A percentile compares a stretch with the other conserved stretches of the same genome.
Evolutionary conservation across 108 stramenopile genomes (phyloP).

Genomic region (Nannochloropsis salina): DNA sequence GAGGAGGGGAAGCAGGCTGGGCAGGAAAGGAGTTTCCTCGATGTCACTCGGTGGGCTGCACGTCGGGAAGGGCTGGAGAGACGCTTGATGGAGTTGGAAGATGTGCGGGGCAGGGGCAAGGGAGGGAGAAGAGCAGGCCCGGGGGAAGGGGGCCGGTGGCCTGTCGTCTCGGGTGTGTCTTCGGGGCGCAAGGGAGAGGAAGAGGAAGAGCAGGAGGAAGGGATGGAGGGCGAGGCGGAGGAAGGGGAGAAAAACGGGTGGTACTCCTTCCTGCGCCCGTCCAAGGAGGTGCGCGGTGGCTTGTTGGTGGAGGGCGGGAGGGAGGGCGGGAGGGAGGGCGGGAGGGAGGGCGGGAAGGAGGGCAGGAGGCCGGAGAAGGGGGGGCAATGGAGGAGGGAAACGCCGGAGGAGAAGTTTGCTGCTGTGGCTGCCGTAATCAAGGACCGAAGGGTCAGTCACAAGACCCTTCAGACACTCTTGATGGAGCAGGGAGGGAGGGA

Average conservation of each 20-base stretch:
- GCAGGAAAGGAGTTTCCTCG: no score
- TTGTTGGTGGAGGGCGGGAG: not conserved
- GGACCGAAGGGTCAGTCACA: not conserved
- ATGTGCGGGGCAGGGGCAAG: not conserved
- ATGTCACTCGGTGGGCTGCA: no score
- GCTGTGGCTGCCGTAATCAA: not conserved
- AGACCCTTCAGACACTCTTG: not conserved
- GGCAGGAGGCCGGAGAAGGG: not conserved
- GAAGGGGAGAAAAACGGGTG: not conserved
- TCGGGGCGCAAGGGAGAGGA: no score
- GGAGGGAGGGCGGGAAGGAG: no score
- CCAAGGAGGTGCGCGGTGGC: not conserved
- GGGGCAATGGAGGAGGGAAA: not conserved
- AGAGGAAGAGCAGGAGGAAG: not conserved
- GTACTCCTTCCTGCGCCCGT: not conserved
- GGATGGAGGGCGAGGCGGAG: conserved; percentile 7
- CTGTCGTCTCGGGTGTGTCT: no score
- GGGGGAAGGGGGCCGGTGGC: no score
- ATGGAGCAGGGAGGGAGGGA: not conserved
- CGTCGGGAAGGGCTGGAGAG: not conserved
- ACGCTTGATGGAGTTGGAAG: not conserved
- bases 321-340: no score
- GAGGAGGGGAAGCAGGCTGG: not conserved
- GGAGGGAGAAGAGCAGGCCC: no score
- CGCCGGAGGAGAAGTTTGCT: not conserved